A percentile compares a stretch with the other conserved stretches of the same genome.
These are phyloP conservation scores for Candida maris DNA, from an alignment of 805 yeast species.

Conservation along the genomic window DNA sequence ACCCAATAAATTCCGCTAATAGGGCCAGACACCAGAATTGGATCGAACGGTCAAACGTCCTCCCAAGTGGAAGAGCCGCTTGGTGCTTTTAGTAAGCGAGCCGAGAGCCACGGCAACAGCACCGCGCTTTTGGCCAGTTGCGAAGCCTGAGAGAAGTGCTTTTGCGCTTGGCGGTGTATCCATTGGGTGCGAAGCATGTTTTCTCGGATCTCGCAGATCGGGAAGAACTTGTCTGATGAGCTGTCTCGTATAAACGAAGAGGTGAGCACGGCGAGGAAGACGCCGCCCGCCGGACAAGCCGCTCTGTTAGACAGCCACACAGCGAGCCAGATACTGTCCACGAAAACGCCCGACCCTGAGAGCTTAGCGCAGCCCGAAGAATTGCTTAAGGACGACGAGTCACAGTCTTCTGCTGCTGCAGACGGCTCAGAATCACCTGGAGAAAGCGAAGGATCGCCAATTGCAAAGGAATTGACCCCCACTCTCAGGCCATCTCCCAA, in stretches of 20 bases:
- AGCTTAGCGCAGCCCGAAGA: constrained; percentile 47
- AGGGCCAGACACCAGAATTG: too few relatives aligned
- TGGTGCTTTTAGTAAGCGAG: too few relatives aligned
- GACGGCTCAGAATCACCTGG: constrained; percentile 1
- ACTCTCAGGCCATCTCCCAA: constrained; percentile 6
- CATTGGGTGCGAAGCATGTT: constrained; percentile 38
- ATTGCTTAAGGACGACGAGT: constrained; percentile 8
- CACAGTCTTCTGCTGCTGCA: not conserved
- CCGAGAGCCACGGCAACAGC: too few relatives aligned
- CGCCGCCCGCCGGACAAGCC: constrained; percentile 15
- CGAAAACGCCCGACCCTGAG: constrained; percentile 45
- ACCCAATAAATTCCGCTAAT: too few relatives aligned
- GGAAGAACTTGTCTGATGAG: constrained; percentile 64
- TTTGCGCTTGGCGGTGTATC: too few relatives aligned
- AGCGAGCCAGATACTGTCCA: constrained; percentile 33
- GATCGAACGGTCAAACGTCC: too few relatives aligned
- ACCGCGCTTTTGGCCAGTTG: too few relatives aligned
- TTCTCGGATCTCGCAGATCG: constrained; percentile 54
- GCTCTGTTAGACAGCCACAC: constrained; percentile 20
- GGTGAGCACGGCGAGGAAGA: constrained; percentile 19
- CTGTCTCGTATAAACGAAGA: constrained; percentile 36
- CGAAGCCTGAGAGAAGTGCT: too few relatives aligned
- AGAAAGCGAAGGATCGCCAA: not conserved
- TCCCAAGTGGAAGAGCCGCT: too few relatives aligned
- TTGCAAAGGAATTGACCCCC: constrained; percentile 1